Evolutionary conservation across 768 basidiomycete genomes (phyloP).

Genomic region (Rhodosporidiobolus odoratus): DNA sequence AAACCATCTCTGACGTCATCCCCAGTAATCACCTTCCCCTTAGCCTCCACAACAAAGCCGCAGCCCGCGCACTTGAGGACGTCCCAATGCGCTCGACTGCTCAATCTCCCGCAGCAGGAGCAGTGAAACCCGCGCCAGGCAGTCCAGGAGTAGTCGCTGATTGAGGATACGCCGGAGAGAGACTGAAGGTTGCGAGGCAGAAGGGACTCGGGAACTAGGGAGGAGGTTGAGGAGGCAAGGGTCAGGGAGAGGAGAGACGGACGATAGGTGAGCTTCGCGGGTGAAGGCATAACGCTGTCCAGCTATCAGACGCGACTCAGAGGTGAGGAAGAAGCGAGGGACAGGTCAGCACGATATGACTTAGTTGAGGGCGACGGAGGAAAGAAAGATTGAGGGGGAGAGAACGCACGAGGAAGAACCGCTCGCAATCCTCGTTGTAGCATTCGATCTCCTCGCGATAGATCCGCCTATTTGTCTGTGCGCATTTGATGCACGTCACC

Average conservation of each 20-base stretch:
- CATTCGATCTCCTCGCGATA: conserved; percentile 14
- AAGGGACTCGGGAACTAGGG: conserved; percentile 16
- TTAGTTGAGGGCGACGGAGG: not conserved
- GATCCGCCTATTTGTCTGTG: not conserved
- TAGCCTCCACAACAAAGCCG: conserved; percentile 7
- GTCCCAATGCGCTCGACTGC: conserved; percentile 13
- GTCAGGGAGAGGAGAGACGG: conserved; percentile 7
- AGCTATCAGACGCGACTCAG: not conserved
- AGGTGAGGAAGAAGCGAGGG: fast-evolving
- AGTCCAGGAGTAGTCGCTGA: not conserved
- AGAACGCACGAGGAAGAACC: conserved; percentile 26
- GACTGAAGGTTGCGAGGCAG: conserved; percentile 13
- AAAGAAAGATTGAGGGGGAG: not conserved
- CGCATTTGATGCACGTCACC: conserved; percentile 1
- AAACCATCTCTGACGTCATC: too few species aligned
- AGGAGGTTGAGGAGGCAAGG: not conserved
- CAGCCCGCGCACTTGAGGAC: conserved; percentile 16
- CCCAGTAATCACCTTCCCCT: not conserved
- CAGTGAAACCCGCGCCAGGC: conserved; percentile 33
- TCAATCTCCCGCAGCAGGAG: conserved; percentile 14
- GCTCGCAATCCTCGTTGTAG: conserved; percentile 28
- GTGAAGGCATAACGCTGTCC: conserved; percentile 1
- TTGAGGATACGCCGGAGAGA: not conserved
- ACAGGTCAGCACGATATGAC: not conserved
- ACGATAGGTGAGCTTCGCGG: not conserved